A percentile compares a stretch with the other conserved stretches of the same genome.
These are phyloP conservation scores for Achaetomiella virescens DNA, from an alignment of 495 filamentous ascomycete species.

Conservation along the genomic window DNA sequence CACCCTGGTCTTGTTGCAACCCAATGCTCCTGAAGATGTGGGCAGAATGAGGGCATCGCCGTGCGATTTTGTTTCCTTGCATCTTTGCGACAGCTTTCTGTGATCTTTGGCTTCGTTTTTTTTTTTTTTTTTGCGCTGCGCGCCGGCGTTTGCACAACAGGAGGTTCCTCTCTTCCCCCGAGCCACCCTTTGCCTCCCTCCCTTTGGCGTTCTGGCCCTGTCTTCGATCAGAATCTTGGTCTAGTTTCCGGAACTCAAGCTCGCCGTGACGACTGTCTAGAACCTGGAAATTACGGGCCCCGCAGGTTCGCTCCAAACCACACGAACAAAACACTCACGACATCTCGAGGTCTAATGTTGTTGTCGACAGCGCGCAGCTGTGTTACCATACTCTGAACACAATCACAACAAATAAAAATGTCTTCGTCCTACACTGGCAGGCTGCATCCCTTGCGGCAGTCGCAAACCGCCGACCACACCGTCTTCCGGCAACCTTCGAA, in stretches of 20 bases:
- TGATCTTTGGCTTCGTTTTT: slow-evolving; percentile 9
- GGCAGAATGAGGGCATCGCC: slow-evolving; percentile 12
- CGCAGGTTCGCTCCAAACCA: slow-evolving; percentile 5
- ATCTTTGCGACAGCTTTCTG: slow-evolving; percentile 5
- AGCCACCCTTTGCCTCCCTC: neutral
- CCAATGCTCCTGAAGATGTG: slow-evolving; percentile 6
- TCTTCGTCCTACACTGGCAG: slow-evolving; percentile 38
- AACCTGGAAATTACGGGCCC: slow-evolving; percentile 1
- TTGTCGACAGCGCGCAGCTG: slow-evolving; percentile 8
- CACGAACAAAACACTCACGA: slow-evolving; percentile 6
- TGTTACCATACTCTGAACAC: slow-evolving; percentile 1
- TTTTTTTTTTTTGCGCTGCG: slow-evolving; percentile 11
- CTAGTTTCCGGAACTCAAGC: neutral
- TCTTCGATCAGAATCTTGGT: neutral
- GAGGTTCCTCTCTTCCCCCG: neutral
- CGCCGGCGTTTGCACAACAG: slow-evolving; percentile 14
- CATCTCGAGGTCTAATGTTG: slow-evolving; percentile 18
- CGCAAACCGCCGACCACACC: slow-evolving; percentile 57
- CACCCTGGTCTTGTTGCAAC: slow-evolving; percentile 14
- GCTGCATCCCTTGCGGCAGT: slow-evolving; percentile 53
- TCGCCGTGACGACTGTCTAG: slow-evolving; percentile 1
- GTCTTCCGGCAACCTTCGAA: slow-evolving; percentile 69
- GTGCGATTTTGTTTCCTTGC: neutral
- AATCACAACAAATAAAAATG: slow-evolving; percentile 11
- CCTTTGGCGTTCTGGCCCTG: neutral